These are phyloP conservation scores for Fusarium sp. DNA, from an alignment of 2,329 filamentous ascomycete species.

Conservation along the genomic window DNA sequence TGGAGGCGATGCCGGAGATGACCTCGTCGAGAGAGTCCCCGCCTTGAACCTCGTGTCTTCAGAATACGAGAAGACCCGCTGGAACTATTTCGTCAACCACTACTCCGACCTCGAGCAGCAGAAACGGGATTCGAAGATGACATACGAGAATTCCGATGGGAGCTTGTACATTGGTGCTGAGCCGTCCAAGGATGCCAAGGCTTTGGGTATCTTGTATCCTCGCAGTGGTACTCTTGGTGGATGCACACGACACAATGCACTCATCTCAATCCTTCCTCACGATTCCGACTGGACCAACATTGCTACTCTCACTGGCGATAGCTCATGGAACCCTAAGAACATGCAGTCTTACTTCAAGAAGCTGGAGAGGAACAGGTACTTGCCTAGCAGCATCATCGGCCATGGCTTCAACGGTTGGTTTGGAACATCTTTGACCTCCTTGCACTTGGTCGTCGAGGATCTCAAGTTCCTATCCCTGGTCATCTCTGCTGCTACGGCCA, in stretches of 20 bases:
- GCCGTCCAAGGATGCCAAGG: constrained; percentile 53
- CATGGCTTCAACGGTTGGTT: constrained; percentile 59
- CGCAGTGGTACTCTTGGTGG: constrained; percentile 59
- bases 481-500: constrained; percentile 44
- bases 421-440: constrained; percentile 29
- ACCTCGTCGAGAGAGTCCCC: constrained; percentile 45
- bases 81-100: constrained; percentile 73
- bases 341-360: constrained; percentile 57
- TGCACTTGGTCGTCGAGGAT: constrained; percentile 46
- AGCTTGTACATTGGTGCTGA: constrained; percentile 48
- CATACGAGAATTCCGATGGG: constrained; percentile 52
- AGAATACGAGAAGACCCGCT: constrained; percentile 51
- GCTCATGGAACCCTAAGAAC: constrained; percentile 54
- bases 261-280: constrained; percentile 54
- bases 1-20: constrained; percentile 63
- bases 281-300: constrained; percentile 58
- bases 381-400: constrained; percentile 52
- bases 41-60: constrained; percentile 45
- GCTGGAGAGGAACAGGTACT: constrained; percentile 58
- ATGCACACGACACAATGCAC: constrained; percentile 53
- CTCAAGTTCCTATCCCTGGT: constrained; percentile 47
- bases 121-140: constrained; percentile 63
- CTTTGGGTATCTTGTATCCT: constrained; percentile 58
- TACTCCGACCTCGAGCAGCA: constrained; percentile 61
- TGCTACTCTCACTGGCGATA: constrained; percentile 56